phyloP scores from a whole-genome alignment of 2,329 filamentous ascomycete species.

The Seiridium cupressi region DNA sequence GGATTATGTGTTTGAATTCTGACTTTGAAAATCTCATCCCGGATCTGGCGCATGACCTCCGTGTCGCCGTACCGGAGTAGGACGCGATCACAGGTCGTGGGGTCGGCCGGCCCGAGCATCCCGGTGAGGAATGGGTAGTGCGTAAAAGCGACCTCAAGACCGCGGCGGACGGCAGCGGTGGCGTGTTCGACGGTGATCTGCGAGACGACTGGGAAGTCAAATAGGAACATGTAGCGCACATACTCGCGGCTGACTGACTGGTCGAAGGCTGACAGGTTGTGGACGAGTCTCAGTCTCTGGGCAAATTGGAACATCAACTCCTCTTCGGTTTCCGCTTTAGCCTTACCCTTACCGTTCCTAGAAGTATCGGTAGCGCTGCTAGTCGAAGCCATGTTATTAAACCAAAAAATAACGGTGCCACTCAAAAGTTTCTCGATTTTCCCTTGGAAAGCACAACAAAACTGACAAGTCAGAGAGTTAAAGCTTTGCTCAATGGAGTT shows the following conservation, averaged over 20 bases:
- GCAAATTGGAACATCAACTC: background rate
- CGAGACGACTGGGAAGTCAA: conserved; percentile 13
- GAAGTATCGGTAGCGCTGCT: too few species aligned
- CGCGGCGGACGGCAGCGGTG: background rate
- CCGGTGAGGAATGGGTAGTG: conserved; percentile 13
- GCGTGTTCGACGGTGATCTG: background rate
- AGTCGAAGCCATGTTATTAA: too few species aligned
- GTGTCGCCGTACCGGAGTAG: conserved; percentile 12
- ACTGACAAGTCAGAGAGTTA: too few species aligned
- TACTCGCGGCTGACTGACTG: conserved; percentile 10
- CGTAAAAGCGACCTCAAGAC: conserved; percentile 6
- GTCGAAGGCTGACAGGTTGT: background rate
- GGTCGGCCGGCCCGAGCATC: conserved; percentile 3
- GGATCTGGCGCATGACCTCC: background rate
- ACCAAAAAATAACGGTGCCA: background rate
- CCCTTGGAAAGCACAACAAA: too few species aligned
- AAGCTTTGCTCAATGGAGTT: too few species aligned
- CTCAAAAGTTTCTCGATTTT: background rate
- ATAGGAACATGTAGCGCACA: conserved; percentile 14
- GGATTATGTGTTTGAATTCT: background rate
- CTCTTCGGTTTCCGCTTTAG: background rate
- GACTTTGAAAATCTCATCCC: conserved; percentile 5
- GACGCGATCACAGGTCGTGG: background rate
- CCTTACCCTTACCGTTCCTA: too few species aligned
- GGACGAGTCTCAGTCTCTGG: background rate